Percentiles rank a stretch among this genome's conserved stretches.
Conservation (phyloP, 129 eudicot genomes). For the Centrapalus pauciflorus region DNA sequence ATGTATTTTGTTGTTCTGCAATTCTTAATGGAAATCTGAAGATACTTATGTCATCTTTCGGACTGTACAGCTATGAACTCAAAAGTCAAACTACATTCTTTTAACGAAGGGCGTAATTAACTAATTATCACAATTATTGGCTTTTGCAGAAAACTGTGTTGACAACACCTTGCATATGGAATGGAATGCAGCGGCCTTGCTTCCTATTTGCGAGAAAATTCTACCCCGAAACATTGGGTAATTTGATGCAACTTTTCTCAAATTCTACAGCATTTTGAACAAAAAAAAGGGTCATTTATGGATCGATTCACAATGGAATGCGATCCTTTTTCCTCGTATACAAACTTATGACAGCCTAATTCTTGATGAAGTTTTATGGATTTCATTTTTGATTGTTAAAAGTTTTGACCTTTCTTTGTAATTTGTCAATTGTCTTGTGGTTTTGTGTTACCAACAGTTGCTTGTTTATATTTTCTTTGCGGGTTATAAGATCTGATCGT, state of each 20-base stretch:
- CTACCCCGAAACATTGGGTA: conserved; percentile 46
- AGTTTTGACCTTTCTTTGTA: not conserved
- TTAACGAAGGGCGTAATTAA: not conserved
- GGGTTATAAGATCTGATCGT: not conserved
- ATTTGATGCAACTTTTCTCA: conserved; percentile 43
- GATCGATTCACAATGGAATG: conserved; percentile 28
- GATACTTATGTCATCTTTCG: not conserved
- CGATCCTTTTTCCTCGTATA: conserved; percentile 28
- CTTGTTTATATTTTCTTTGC: not conserved
- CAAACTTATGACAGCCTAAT: conserved; percentile 13
- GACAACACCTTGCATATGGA: conserved; percentile 55
- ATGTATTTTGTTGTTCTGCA: no score
- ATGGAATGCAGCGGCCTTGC: conserved; percentile 57
- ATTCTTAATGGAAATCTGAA: no score
- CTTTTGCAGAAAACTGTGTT: conserved; percentile 40
- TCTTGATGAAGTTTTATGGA: conserved; percentile 17
- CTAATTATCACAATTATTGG: conserved; percentile 1
- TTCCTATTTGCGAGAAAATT: conserved; percentile 58
- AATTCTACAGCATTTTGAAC: conserved; percentile 37
- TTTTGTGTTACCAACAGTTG: not conserved
- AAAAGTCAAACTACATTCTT: not conserved
- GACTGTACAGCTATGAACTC: conserved; percentile 4
- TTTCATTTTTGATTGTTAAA: conserved; percentile 19
- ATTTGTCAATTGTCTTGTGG: not conserved
- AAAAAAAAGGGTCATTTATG: conserved; percentile 13